Percentiles rank a stretch among this genome's conserved stretches.
phyloP scores from a whole-genome alignment of 2,329 filamentous ascomycete genomes.

The Fusarium newnesense region DNA sequence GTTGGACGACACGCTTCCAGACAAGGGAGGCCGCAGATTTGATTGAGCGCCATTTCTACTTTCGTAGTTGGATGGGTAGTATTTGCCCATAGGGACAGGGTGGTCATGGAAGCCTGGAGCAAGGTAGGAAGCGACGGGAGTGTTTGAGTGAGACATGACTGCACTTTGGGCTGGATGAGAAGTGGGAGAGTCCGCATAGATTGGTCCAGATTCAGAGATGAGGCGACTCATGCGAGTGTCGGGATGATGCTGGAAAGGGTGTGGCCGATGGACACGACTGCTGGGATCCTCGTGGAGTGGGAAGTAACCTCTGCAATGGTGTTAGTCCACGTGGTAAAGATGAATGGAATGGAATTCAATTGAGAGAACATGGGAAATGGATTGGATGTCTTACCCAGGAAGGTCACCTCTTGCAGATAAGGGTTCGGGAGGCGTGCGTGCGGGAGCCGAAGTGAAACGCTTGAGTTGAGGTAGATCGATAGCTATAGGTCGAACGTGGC shows the following conservation, averaged over 20 bases:
- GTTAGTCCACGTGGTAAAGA: conserved; percentile 5
- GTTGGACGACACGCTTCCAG: conserved; percentile 45
- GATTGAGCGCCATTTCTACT: conserved; percentile 46
- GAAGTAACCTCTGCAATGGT: conserved; percentile 64
- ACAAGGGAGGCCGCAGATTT: conserved; percentile 37
- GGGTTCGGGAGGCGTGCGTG: conserved; percentile 58
- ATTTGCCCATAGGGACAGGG: conserved; percentile 67
- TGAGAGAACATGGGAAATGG: background rate
- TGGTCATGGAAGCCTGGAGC: conserved; percentile 60
- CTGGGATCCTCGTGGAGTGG: conserved; percentile 67
- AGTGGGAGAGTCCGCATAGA: conserved; percentile 44
- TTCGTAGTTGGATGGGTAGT: conserved; percentile 72
- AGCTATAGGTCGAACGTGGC: conserved; percentile 60
- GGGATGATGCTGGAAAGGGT: conserved; percentile 58
- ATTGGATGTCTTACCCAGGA: conserved; percentile 60
- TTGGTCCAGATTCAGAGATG: conserved; percentile 46
- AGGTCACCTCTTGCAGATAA: conserved; percentile 69
- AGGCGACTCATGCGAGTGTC: conserved; percentile 54
- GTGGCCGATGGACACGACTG: conserved; percentile 58
- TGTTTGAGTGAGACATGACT: conserved; percentile 46
- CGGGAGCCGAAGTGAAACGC: conserved; percentile 53
- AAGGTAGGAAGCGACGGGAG: conserved; percentile 62
- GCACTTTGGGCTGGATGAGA: conserved; percentile 40
- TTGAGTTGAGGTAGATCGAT: conserved; percentile 60
- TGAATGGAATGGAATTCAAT: background rate